Evolutionary conservation across 2,329 filamentous ascomycete species (phyloP), one percentile per base, ranked within the genome.

Genomic region (Paecilomyces dactylethromorphus): DNA sequence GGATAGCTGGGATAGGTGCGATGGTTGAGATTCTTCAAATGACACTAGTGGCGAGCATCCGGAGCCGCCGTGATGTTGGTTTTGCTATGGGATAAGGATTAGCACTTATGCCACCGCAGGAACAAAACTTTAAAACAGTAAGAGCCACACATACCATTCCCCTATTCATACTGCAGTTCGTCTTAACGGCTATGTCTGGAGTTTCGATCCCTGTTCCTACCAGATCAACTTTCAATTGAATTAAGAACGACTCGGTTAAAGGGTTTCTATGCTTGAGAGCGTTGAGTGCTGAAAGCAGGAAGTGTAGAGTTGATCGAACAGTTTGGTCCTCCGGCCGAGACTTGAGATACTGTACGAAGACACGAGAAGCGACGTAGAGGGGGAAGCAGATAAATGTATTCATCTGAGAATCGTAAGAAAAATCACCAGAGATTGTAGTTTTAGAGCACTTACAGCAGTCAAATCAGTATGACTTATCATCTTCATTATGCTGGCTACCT

Each of bases 321-420:
- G 90, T 69, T 82, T 85, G 73, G 59, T 97, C 93, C 31, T 93
- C 88, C 0, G 92, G 91, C n/a, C 89, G 84, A 58, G 90, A 94
- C 74, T 96, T 97, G n/a, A 97, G 81, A 68, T 95, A 97, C 71
- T 97, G 93, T 7, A 97, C 88, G 69, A 97, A 97, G 0, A 97
- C 93, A 56, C 94, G 85, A 22, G 93, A 91, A 11, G 93, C 89
- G n/a, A 97, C 92, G 67, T 97, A 97, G 51, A 99, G 83, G 69
- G 92, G 96, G 74, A 97, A 97, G 0, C 91, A 92, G 66, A 96
- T 89, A 71, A 97, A 97, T 0, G 93, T 91, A 65, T 97, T 96
- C 85, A 96, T 91, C 91, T 97, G 62, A 57, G 33, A 39, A 15
- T 15, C 6, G 64, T 70, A 45, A 67, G 60, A 54, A 49, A 51